phyloP scores from a whole-genome alignment of 257 asterid genomes.

The Ballota nigra region DNA sequence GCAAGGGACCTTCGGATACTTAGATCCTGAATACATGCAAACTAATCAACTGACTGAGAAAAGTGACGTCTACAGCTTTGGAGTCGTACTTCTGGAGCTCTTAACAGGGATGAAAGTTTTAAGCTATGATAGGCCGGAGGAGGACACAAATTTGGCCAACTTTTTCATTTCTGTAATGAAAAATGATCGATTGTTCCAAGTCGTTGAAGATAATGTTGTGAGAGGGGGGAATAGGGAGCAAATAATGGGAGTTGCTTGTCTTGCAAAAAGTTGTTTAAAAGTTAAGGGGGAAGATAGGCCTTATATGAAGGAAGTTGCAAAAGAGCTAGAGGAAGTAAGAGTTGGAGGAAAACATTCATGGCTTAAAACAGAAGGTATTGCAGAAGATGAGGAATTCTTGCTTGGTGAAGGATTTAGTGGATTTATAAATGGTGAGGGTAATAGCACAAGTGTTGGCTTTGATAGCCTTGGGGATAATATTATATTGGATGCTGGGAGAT shows the following conservation, averaged over 20 bases:
- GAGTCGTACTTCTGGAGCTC: conserved; percentile 33
- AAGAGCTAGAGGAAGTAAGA: conserved; percentile 16
- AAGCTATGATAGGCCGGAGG: conserved; percentile 21
- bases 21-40: conserved; percentile 46
- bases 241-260: conserved; percentile 1
- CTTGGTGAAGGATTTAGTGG: conserved; percentile 7
- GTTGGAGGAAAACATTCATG: conserved; percentile 6
- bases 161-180: conserved; percentile 19
- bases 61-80: conserved; percentile 45
- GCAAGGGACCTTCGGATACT: conserved; percentile 41
- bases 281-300: conserved; percentile 25
- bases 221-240: conserved; percentile 13
- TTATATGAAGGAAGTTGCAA: conserved; percentile 22
- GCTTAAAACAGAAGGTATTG: neutral
- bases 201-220: conserved; percentile 26
- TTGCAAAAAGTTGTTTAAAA: conserved; percentile 19
- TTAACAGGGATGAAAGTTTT: conserved; percentile 22
- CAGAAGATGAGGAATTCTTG: conserved; percentile 20
- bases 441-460: conserved; percentile 11
- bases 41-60: conserved; percentile 32
- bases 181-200: neutral
- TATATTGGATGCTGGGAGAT: conserved; percentile 5
- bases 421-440: neutral
- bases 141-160: conserved; percentile 22
- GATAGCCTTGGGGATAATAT: conserved; percentile 17